Evolutionary conservation across 768 basidiomycete species (phyloP).

Genomic region (Floccularia luteovirens): DNA sequence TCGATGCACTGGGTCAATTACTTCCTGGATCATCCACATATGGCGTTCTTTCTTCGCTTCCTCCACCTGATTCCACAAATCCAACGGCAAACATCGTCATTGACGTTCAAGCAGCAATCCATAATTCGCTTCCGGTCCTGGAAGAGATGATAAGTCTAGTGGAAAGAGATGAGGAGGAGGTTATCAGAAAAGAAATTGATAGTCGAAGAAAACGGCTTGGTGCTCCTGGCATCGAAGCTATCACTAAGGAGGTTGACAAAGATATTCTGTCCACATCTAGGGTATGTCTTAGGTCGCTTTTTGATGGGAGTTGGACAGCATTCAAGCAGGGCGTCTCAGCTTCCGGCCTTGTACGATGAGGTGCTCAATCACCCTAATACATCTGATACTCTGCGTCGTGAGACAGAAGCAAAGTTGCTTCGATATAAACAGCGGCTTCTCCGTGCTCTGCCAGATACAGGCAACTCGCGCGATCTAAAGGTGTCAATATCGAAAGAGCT

Average conservation of each 20-base stretch:
- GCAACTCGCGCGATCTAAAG: constrained; percentile 31
- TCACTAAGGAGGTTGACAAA: constrained; percentile 55
- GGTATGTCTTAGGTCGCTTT: constrained; percentile 24
- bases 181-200: constrained; percentile 60
- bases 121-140: constrained; percentile 63
- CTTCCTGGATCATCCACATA: constrained; percentile 71
- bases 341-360: constrained; percentile 69
- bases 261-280: constrained; percentile 59
- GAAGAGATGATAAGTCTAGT: constrained; percentile 62
- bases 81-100: constrained; percentile 57
- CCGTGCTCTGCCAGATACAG: constrained; percentile 43
- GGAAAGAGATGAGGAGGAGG: constrained; percentile 55
- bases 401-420: constrained; percentile 71
- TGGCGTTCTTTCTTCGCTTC: constrained; percentile 52
- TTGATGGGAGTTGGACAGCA: background rate
- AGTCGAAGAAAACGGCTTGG: constrained; percentile 75
- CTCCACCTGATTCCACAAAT: constrained; percentile 70
- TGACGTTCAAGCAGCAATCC: constrained; percentile 50
- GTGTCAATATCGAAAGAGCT: constrained; percentile 48
- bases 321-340: constrained; percentile 22
- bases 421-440: constrained; percentile 55
- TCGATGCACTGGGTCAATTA: constrained; percentile 56
- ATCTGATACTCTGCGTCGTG: constrained; percentile 70
- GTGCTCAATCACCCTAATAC: constrained; percentile 78
- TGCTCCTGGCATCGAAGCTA: constrained; percentile 48